Percentiles rank a stretch among this genome's conserved stretches.
Evolutionary conservation across 768 basidiomycete genomes (phyloP).

Genomic region (Mycena latifolia): DNA sequence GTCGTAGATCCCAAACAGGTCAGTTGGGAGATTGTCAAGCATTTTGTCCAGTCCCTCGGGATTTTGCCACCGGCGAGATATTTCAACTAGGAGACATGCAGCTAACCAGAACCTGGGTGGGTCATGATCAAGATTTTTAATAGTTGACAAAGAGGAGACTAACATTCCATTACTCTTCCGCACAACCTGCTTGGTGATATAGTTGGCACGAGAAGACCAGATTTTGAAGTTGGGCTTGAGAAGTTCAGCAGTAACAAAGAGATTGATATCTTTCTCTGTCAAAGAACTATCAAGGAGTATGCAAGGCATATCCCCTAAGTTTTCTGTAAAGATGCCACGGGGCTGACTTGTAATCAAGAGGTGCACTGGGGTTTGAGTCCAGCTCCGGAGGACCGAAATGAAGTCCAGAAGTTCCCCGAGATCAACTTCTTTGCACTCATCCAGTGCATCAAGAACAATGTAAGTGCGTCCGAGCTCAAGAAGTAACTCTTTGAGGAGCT

Average conservation of each 20-base stretch:
- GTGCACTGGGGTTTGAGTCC: background rate
- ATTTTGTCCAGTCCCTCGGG: no score
- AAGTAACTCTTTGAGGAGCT: no score
- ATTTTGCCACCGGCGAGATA: background rate
- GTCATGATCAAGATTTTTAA: no score
- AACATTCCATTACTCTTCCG: background rate
- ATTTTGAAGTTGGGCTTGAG: background rate
- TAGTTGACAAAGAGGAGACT: background rate
- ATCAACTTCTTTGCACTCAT: no score
- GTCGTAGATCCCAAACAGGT: no score
- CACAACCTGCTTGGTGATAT: background rate
- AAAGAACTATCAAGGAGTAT: background rate
- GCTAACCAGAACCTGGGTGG: slow-evolving; percentile 7
- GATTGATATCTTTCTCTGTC: background rate
- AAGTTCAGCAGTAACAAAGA: background rate
- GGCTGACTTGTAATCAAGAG: background rate
- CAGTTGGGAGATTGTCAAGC: no score
- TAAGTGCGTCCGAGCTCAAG: no score
- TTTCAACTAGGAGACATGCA: background rate
- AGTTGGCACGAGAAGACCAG: background rate
- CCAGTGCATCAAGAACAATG: no score
- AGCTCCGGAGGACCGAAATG: no score
- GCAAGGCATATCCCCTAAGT: background rate
- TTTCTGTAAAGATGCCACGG: background rate
- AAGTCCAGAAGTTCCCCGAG: no score